Percentiles rank a stretch among this genome's conserved stretches.
Conservation (phyloP, 1,284 basidiomycete species). For the Cutaneotrichosporon dermatis region DNA sequence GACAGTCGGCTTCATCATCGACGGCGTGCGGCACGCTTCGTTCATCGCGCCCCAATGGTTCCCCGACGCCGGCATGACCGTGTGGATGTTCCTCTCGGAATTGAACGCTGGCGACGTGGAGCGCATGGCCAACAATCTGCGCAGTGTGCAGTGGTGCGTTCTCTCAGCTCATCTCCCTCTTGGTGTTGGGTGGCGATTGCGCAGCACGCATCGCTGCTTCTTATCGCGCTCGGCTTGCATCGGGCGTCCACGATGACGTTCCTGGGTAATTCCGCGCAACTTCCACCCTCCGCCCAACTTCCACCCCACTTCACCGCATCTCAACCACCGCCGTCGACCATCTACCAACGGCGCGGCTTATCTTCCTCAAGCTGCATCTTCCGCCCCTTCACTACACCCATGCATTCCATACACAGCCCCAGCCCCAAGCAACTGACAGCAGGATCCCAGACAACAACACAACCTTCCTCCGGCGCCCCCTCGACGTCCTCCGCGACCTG, state of each 20-base stretch:
- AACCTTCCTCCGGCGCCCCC: conserved; percentile 8
- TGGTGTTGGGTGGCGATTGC: too few relatives aligned
- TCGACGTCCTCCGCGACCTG: conserved; percentile 10
- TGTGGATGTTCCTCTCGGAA: conserved; percentile 12
- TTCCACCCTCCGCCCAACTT: too few relatives aligned
- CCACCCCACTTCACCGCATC: too few relatives aligned
- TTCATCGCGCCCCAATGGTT: conserved; percentile 15
- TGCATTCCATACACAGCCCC: too few relatives aligned
- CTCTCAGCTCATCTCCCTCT: too few relatives aligned
- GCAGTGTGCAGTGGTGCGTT: conserved; percentile 9
- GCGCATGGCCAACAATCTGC: conserved; percentile 5
- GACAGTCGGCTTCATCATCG: conserved; percentile 13
- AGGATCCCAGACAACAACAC: conserved; percentile 9
- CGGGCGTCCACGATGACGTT: too few relatives aligned
- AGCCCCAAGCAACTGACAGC: neutral
- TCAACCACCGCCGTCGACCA: too few relatives aligned
- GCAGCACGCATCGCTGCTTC: too few relatives aligned
- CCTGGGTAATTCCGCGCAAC: too few relatives aligned
- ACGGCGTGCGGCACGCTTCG: conserved; percentile 10
- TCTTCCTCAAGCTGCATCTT: too few relatives aligned
- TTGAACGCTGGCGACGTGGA: conserved; percentile 3
- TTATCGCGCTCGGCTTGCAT: too few relatives aligned
- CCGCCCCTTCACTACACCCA: too few relatives aligned
- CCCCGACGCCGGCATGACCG: conserved; percentile 14
- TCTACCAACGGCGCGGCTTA: neutral